Base-by-base conservation (phyloP, 2,329 filamentous ascomycete genomes). In the Fusarium armeniacum region DNA sequence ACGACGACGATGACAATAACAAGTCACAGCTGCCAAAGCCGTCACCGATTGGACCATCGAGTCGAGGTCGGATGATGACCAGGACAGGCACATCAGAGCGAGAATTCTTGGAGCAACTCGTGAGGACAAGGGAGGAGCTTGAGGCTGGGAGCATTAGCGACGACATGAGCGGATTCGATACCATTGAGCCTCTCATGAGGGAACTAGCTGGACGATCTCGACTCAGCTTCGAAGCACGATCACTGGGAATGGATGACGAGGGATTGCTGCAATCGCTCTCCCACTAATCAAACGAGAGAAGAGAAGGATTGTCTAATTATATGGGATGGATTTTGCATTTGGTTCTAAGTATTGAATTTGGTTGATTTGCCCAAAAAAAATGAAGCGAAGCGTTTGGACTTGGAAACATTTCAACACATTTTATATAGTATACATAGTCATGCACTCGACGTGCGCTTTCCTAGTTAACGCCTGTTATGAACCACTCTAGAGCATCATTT, bases 151-250 rank as follows among this genome's bases (percentile, higher is more conserved):
- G 66, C 41, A 71, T 66, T 30, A 74, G 74, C 54, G 75, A 77
- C 26, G 77, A 78, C 20, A 67, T 71, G 61, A 79, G 75, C 49
- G 78, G 81, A 7, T 69, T 83, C 58, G 81, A 80, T 28, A 75
- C 77, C 6, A 78, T 84, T 24, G 82, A 84, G 73, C 81, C 82
- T 11, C 66, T 84, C 47, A 84, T 84, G 80, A 77, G 80, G 57
- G 82, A 83, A 73, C 71, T 84, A 44, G 80, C 79, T 41, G 76
- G 75, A 51, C 72, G 70, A 47, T 76, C 76, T 33, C 65, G 74
- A 64, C 59, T 75, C 45, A 74, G 66, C 35, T 73, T 70, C 24
- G 72, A 75, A 56, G 75, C 73, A 38, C 65, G 70, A 40, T 67
- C 75, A n/a, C 65, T 75, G 41, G 74, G 70, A 54, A 52, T 73